Evolutionary conservation across 768 basidiomycete species (phyloP), one percentile per base, ranked within the genome.

Genomic region (Lentinula boryana): DNA sequence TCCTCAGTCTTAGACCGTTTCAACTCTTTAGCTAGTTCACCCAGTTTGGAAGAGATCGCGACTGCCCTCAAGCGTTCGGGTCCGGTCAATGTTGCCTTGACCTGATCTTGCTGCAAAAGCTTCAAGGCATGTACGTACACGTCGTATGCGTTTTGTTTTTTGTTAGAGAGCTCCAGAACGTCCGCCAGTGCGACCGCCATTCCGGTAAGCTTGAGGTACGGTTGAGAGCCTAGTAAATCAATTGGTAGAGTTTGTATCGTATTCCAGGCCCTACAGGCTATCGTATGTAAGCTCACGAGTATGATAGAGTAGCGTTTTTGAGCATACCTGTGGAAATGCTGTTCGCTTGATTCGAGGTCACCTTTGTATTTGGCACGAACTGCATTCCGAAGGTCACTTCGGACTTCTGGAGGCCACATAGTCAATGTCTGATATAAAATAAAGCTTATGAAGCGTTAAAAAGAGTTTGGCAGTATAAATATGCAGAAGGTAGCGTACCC

Each of bases 181-280:
- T 82, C 83, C 2, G 82, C 85, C 50, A 89, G 75, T 3, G 79
- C 73, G 31, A 86, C 79, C 1, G 82, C 88, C 12, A 91, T 82
- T 3, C 89, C 89, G 0, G 87, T 83, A 0, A 82, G 73, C 69
- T 89, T 91, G 60, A 89, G 78, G 59, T 85, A 79, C 0, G 87
- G 84, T 18, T 81, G 74, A 2, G 76, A 60, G 10, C 70, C 71
- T 61, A 80, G 75, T 16, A 63, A 60, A 5, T 75, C 70, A 21
- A 74, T 60, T 5, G 76, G 79, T 4, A 87, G 75, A 0, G 68
- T 63, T 60, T 79, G 74, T 1, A 85, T 79, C 1, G 77, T 82
- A 32, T 84, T 73, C 74, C 80, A 85, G 38, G 87, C 86, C 21
- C 85, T 87, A 62, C 44, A 64, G 60, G 65, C 31, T 54, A 67